Evolutionary conservation across 1,284 basidiomycete genomes (phyloP), one percentile per base, ranked within the genome.

Genomic region (Singerocomus inundabilis): DNA sequence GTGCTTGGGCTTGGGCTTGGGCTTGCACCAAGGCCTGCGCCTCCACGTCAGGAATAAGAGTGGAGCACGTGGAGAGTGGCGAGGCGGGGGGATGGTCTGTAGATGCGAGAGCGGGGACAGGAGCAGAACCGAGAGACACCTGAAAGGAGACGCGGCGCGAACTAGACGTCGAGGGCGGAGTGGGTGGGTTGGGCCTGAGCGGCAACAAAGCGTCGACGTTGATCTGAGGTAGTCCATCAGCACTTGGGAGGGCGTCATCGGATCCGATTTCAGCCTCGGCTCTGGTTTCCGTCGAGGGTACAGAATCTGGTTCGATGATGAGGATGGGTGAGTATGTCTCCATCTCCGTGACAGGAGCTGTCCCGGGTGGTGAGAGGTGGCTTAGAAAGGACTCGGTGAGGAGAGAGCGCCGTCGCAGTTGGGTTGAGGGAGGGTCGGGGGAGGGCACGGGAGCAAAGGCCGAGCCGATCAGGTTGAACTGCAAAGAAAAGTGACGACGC

Each of bases 11-110:
- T n/a, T n/a, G n/a, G n/a, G n/a, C n/a, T n/a, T n/a, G n/a, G n/a
- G n/a, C n/a, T n/a, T n/a, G n/a, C 3, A 29, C 16, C 6, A 13
- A 13, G 1, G 4, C 16, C 5, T 36, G 18, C 7, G 11, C 24
- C 11, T 13, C 40, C 0, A 1, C 21, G 9, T 40, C 35, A 6
- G 18, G 4, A 8, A 62, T 43, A 35, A 62, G 54, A 13, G 57
- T 61, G 9, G 57, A 59, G 16, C 32, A 50, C 6, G 33, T 42
- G 5, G 57, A 59, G 15, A 49, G 18, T 0, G 57, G 48, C 0
- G 24, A 32, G 1, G 26, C 16, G 0, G 50, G 37, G 2, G 2
- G 24, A 18, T 47, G 44, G 9, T 55, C 33, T 6, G 13, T 13
- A n/a, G 10, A 10, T 24, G 32, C 10, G 18, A 32, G n/a, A n/a